Base-by-base conservation (phyloP, 805 yeast species). In the Komagataella pastoris region DNA sequence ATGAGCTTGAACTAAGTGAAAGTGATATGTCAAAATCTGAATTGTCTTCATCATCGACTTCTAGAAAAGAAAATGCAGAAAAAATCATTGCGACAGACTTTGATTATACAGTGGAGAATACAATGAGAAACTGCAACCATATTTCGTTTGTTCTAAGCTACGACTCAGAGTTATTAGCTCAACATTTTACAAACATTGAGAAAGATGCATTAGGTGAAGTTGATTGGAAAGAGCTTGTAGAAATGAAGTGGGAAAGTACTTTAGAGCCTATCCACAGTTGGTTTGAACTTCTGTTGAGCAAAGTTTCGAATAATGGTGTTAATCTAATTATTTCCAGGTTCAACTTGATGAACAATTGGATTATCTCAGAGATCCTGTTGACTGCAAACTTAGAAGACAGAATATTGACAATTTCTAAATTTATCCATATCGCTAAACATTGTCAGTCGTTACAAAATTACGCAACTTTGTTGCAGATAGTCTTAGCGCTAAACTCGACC, bases 211-310 rank as follows among this genome's bases (percentile, higher is more conserved):
- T 90, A 19, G 75, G 79, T 50, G 96, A 88, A 59, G 76, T 93
- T 45, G 97, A 91, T 64, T 91, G 98, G 97, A 83, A 81, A 59
- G 96, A 88, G 57, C 72, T 91, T 47, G 73, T 90, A 47, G 90
- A 88, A 55, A 68, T 86, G 55, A 75, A 79, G 49, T 85, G 96
- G 88, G 77, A 79, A 50, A 76, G 77, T 53, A 79, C 80, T 43
- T 64, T 85, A 49, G 76, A 74, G 1, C 84, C 89, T 1, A 82
- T 81, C 19, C 81, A 80, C 56, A 86, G 93, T 59, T 93, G 99
- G 99, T 68, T 89, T 24, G 84, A 80, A 55, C 73, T 87, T 40
- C 70, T 90, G 51, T 76, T 81, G 19, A 52, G 53, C 8, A 61
- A 59, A 51, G 54, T 21, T 12, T 19, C 47, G 14, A 18, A 49